Percentiles rank a stretch among this genome's conserved stretches.
Evolutionary conservation across 345 rosid genomes (phyloP).

Genomic region (Conringia planisiliqua): DNA sequence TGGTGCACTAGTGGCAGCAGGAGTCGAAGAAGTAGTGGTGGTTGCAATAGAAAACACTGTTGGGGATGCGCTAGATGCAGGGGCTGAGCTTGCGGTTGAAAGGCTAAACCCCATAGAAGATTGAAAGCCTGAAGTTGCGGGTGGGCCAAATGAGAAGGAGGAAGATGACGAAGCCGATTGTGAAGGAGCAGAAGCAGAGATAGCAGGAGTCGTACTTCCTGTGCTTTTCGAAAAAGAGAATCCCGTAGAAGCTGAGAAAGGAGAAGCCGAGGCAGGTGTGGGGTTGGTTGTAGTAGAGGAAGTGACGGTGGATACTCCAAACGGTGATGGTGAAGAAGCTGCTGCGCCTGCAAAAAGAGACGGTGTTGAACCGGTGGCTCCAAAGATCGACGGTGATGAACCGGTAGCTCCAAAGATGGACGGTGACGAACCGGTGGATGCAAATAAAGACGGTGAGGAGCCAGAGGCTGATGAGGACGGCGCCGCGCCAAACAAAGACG

Average conservation of each 20-base stretch:
- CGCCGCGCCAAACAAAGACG: conserved; percentile 12
- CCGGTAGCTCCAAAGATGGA: conserved; percentile 23
- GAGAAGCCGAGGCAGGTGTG: conserved; percentile 31
- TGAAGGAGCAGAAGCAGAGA: conserved; percentile 35
- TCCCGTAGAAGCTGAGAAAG: conserved; percentile 44
- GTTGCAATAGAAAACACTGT: conserved; percentile 58
- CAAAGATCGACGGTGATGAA: conserved; percentile 23
- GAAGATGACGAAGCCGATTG: conserved; percentile 30
- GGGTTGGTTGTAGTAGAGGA: conserved; percentile 34
- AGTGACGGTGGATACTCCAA: conserved; percentile 34
- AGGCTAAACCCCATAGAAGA: conserved; percentile 43
- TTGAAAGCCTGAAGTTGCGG: conserved; percentile 45
- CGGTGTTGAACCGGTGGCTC: conserved; percentile 22
- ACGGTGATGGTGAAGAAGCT: conserved; percentile 29
- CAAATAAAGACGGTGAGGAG: conserved; percentile 21
- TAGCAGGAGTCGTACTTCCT: conserved; percentile 21
- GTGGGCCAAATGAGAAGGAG: conserved; percentile 45
- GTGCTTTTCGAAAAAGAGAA: conserved; percentile 42
- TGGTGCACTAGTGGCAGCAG: conserved; percentile 35
- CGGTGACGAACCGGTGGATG: conserved; percentile 6
- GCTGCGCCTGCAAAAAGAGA: conserved; percentile 22
- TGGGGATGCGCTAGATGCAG: conserved; percentile 32
- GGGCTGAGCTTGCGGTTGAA: conserved; percentile 38
- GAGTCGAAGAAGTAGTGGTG: conserved; percentile 45
- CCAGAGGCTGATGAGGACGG: conserved; percentile 27